phyloP scores from a whole-genome alignment of 2,329 filamentous ascomycete genomes.

The Meredithiella fracta region DNA sequence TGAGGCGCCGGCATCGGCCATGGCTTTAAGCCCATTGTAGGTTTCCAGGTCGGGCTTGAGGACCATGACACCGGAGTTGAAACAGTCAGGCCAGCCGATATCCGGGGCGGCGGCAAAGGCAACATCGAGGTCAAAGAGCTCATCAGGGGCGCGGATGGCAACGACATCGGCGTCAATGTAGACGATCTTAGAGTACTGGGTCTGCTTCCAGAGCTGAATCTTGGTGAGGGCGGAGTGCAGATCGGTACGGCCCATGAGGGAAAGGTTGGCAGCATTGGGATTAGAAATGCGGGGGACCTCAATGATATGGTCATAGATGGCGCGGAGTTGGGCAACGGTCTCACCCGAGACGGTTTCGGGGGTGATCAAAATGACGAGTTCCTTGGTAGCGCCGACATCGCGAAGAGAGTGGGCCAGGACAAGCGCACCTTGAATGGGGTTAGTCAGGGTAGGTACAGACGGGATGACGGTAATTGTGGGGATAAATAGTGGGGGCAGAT shows the following conservation, averaged over 20 bases:
- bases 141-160: constrained; percentile 77
- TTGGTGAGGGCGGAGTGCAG: constrained; percentile 91
- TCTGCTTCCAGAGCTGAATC: constrained; percentile 83
- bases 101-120: constrained; percentile 65
- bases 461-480: not conserved
- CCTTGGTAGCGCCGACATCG: constrained; percentile 75
- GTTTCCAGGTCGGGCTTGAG: constrained; percentile 73
- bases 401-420: constrained; percentile 88
- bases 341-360: constrained; percentile 59
- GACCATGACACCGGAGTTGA: constrained; percentile 97
- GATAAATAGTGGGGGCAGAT: constrained; percentile 4
- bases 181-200: constrained; percentile 78
- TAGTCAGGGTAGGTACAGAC: not conserved
- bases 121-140: constrained; percentile 57
- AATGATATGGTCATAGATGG: constrained; percentile 75
- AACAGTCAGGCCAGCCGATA: constrained; percentile 94
- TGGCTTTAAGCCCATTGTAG: constrained; percentile 67
- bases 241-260: constrained; percentile 81
- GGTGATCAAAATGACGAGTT: constrained; percentile 71
- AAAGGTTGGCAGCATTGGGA: constrained; percentile 61
- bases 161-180: constrained; percentile 92
- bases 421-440: constrained; percentile 51
- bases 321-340: constrained; percentile 67
- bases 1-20: constrained; percentile 74
- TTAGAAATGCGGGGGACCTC: constrained; percentile 69